Conservation (phyloP, 257 asterid genomes). For the Gentiana straminea region DNA sequence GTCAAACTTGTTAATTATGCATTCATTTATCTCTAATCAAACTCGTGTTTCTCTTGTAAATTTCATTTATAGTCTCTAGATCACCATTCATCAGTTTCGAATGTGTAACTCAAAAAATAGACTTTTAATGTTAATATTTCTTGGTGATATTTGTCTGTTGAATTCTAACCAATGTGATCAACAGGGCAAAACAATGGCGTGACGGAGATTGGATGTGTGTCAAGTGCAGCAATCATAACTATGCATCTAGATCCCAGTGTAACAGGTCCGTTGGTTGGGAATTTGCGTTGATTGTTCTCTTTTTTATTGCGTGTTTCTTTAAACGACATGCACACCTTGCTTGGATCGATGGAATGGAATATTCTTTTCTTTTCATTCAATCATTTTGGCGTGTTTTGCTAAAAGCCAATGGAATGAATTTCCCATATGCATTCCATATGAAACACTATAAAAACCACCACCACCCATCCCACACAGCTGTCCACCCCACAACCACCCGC, state of each 20-base stretch:
- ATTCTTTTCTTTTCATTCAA: too few relatives aligned
- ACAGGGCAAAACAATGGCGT: conserved; percentile 92
- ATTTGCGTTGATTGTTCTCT: neutral
- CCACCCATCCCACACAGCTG: too few relatives aligned
- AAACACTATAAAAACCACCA: too few relatives aligned
- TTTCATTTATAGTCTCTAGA: neutral
- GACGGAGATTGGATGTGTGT: conserved; percentile 97
- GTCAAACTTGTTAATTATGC: neutral
- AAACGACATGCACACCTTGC: too few relatives aligned
- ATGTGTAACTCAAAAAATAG: neutral
- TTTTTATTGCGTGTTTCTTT: neutral
- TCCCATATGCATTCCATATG: too few relatives aligned
- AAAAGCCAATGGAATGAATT: too few relatives aligned
- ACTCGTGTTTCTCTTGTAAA: neutral
- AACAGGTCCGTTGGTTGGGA: conserved; percentile 47
- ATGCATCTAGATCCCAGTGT: conserved; percentile 80
- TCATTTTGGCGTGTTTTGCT: too few relatives aligned
- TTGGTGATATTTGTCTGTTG: neutral
- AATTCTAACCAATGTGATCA: conserved; percentile 1
- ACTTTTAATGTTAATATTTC: neutral
- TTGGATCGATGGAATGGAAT: too few relatives aligned
- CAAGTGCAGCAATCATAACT: conserved; percentile 83
- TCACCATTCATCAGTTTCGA: neutral
- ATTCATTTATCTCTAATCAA: too few relatives aligned
- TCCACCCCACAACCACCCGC: too few relatives aligned